Evolutionary conservation across 2,329 filamentous ascomycete genomes (phyloP).

Genomic region (Cucurbitaria berberidis): DNA sequence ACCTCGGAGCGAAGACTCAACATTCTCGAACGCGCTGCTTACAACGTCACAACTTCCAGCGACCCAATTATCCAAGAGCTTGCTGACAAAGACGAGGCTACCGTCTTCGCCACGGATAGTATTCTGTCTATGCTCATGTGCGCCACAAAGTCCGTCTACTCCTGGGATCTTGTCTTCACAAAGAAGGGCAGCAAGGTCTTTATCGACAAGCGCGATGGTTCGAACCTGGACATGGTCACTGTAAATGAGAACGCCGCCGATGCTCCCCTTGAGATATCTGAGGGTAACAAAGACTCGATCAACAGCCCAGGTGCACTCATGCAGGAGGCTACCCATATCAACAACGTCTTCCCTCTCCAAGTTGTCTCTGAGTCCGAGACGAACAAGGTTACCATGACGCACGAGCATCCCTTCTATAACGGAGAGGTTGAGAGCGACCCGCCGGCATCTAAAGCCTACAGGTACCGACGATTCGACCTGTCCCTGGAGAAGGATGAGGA

Average conservation of each 20-base stretch:
- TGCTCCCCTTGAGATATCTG: conserved; percentile 86
- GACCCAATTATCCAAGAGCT: conserved; percentile 97
- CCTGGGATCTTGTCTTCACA: conserved; percentile 95
- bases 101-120: conserved; percentile 95
- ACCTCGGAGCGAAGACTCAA: conserved; percentile 85
- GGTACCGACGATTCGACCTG: conserved; percentile 96
- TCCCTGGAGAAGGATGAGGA: conserved; percentile 90
- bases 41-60: conserved; percentile 96
- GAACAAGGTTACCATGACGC: conserved; percentile 79
- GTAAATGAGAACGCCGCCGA: conserved; percentile 99
- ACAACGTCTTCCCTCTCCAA: conserved; percentile 99
- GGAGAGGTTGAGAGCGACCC: conserved; percentile 90
- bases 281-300: conserved; percentile 91
- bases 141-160: conserved; percentile 92
- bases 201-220: conserved; percentile 97
- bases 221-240: conserved; percentile 93
- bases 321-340: conserved; percentile 98
- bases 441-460: conserved; percentile 95
- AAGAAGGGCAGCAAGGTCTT: conserved; percentile 96
- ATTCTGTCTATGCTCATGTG: conserved; percentile 99
- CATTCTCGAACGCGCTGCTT: conserved; percentile 89
- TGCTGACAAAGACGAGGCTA: conserved; percentile 92
- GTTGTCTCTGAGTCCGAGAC: conserved; percentile 83
- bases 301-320: conserved; percentile 94
- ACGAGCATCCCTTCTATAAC: conserved; percentile 98